Base-by-base conservation (phyloP, 306 rosid species). In the Cucumis hystrix region DNA sequence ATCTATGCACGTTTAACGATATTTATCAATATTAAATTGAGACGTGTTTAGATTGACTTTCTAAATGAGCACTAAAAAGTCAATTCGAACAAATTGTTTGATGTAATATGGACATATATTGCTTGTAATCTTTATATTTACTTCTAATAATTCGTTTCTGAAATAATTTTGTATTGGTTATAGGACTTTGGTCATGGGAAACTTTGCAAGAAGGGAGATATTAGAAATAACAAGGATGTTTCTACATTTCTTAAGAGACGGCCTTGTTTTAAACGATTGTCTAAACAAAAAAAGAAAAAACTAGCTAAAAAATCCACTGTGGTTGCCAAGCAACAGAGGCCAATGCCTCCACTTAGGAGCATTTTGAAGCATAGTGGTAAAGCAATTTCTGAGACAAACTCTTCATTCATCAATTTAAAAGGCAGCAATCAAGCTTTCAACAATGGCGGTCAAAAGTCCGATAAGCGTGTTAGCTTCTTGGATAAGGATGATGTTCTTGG, bases 381-480 rank as follows among this genome's bases (percentile, higher is more conserved):
- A 74, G 80, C 30, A 65, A 39, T 61, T 85, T 81, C 84, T 65
- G 87, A 83, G 78, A 82, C 80, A 84, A 80, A 85, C 54, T 78
- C 93, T 28, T 47, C 85, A 69, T 81, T 57, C 79, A 65, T 76
- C 77, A 67, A 37, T 57, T 80, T 74, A 81, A 83, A 28, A 77
- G 81, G 85, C 59, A 78, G 84, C 56, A 78, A 80, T 75, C 86
- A 81, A 79, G 89, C 35, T 61, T 84, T 77, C 69, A 56, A 78
- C 79, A 70, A 80, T 75, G 79, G 75, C 55, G 74, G 65, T 79
- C 86, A 82, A 52, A 79, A 76, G 51, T 82, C 79, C 5, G 85
- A 83, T 57, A 84, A 79, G 82, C 86, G 81, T 77, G 92, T 88
- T 78, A 89, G 78, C 74, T 87, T 91, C 81, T 84, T 87, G 28